These are phyloP conservation scores for Erodium maritimum DNA, from an alignment of 345 rosid species.

Conservation along the genomic window DNA sequence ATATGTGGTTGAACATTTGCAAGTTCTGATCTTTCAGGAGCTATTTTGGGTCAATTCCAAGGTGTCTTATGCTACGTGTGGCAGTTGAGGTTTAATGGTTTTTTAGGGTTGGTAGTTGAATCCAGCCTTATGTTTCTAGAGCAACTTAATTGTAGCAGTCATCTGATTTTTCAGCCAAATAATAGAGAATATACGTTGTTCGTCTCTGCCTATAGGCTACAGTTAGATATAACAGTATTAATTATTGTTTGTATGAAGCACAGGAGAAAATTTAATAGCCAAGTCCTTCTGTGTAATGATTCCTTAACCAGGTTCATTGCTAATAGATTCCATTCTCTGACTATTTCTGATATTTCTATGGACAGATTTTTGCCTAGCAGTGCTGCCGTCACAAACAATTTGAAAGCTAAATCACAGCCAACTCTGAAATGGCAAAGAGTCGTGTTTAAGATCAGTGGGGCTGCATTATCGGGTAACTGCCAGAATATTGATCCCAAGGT, in stretches of 20 bases:
- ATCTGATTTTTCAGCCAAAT: neutral
- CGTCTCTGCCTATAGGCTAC: neutral
- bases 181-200: neutral
- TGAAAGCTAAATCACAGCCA: slow-evolving; percentile 40
- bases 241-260: neutral
- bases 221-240: neutral
- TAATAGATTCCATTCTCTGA: neutral
- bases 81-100: neutral
- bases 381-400: slow-evolving; percentile 28
- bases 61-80: too few species aligned
- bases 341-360: slow-evolving; percentile 2
- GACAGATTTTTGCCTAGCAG: slow-evolving; percentile 41
- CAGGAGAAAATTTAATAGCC: neutral
- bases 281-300: neutral
- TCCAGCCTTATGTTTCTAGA: neutral
- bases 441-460: slow-evolving; percentile 77
- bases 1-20: too few species aligned
- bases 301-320: neutral
- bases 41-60: too few species aligned
- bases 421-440: slow-evolving; percentile 82
- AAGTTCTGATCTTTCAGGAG: too few species aligned
- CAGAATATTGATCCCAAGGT: slow-evolving; percentile 84
- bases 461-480: slow-evolving; percentile 64
- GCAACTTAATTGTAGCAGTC: neutral
- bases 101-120: neutral